phyloP scores from a whole-genome alignment of 108 stramenopile genomes.

The Halocafeteria seosinensis region DNA sequence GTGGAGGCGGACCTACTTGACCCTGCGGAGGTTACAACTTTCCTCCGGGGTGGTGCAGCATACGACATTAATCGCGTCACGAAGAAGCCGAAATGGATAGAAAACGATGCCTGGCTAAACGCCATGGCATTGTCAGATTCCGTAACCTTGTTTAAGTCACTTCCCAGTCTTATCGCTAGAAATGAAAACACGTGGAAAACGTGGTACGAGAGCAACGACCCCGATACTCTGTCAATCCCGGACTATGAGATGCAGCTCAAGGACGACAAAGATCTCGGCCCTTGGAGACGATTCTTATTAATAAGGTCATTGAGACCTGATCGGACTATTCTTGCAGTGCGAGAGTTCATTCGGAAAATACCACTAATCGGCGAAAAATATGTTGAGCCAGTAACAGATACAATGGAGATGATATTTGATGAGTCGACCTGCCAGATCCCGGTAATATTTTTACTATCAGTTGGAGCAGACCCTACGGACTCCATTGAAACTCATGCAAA shows the following conservation, averaged over 20 bases:
- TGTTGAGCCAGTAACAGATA: slow-evolving; percentile 75
- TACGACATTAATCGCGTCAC: slow-evolving; percentile 50
- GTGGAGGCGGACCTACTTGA: slow-evolving; percentile 54
- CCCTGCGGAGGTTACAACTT: slow-evolving; percentile 47
- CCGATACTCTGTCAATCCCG: slow-evolving; percentile 54
- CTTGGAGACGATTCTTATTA: slow-evolving; percentile 56
- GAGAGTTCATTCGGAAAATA: slow-evolving; percentile 56
- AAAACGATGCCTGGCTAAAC: slow-evolving; percentile 61
- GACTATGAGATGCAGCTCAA: slow-evolving; percentile 56
- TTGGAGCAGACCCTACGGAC: slow-evolving; percentile 75
- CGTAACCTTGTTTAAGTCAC: slow-evolving; percentile 45
- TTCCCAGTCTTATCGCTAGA: slow-evolving; percentile 50
- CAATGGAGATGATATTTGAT: slow-evolving; percentile 62
- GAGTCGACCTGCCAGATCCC: slow-evolving; percentile 55
- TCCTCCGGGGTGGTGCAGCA: slow-evolving; percentile 68
- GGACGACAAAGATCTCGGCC: slow-evolving; percentile 47
- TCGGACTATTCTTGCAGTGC: slow-evolving; percentile 61
- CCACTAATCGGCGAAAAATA: slow-evolving; percentile 58
- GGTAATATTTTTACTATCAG: slow-evolving; percentile 64
- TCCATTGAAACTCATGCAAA: slow-evolving; percentile 56
- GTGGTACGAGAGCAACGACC: slow-evolving; percentile 72
- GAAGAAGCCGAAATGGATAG: slow-evolving; percentile 65
- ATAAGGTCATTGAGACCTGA: slow-evolving; percentile 64
- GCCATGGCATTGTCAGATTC: slow-evolving; percentile 47
- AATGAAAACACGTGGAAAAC: slow-evolving; percentile 58